Conservation (phyloP, 257 asterid species). For the Euphrasia confusa region DNA sequence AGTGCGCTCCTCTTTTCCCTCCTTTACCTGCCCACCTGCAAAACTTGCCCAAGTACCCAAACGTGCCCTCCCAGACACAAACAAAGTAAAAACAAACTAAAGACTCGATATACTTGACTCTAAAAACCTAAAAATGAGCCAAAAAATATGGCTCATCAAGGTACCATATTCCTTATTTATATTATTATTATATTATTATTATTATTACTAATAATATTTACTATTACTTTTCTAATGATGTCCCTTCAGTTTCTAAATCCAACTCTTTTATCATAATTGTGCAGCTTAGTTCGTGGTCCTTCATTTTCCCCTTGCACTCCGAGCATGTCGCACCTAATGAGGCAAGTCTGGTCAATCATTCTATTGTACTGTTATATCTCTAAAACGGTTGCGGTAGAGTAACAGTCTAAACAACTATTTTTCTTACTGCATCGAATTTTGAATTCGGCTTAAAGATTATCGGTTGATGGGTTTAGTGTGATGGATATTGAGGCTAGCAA, state of each 20-base stretch:
- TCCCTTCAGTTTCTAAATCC: conserved; percentile 15
- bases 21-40: too few species aligned
- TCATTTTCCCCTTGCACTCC: conserved; percentile 58
- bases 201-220: background rate
- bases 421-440: conserved; percentile 10
- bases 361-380: background rate
- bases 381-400: background rate
- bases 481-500: conserved; percentile 76
- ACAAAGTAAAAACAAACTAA: too few species aligned
- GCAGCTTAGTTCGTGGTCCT: conserved; percentile 94
- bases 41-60: too few species aligned
- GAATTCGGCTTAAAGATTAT: conserved; percentile 69
- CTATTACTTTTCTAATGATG: conserved; percentile 1
- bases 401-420: background rate
- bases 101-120: too few species aligned
- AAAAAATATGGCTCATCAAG: too few species aligned
- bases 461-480: conserved; percentile 45
- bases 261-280: conserved; percentile 27
- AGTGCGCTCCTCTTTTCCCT: too few species aligned
- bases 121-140: too few species aligned
- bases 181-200: too few species aligned
- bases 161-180: too few species aligned
- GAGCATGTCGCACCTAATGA: conserved; percentile 59
- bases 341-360: conserved; percentile 36
- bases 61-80: too few species aligned